Conservation (phyloP, 768 basidiomycete genomes). For the Dacryopinax spathularia region DNA sequence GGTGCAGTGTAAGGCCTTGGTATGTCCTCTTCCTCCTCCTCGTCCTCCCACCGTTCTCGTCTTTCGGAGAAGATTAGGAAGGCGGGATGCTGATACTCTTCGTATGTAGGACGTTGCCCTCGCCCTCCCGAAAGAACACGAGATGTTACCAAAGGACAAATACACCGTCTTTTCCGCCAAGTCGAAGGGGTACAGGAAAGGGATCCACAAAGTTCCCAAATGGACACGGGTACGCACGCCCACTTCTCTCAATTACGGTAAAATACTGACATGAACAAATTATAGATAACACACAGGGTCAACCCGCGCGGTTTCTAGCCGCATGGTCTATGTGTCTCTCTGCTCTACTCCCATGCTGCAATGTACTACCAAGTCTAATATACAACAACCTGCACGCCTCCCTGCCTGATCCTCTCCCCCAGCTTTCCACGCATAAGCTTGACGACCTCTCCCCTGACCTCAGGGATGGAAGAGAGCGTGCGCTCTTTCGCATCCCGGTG, state of each 20-base stretch:
- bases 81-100: no score
- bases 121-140: constrained; percentile 78
- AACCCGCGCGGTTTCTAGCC: constrained; percentile 83
- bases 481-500: constrained; percentile 64
- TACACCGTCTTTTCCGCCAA: constrained; percentile 77
- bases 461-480: constrained; percentile 63
- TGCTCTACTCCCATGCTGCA: background rate
- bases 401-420: constrained; percentile 30
- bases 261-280: background rate
- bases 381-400: constrained; percentile 66
- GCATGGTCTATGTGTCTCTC: no score
- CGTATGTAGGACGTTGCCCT: constrained; percentile 50
- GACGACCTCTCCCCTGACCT: constrained; percentile 31
- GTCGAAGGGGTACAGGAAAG: constrained; percentile 68
- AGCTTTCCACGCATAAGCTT: background rate
- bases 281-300: constrained; percentile 67
- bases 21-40: constrained; percentile 28
- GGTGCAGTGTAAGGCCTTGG: constrained; percentile 59
- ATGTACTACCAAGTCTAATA: constrained; percentile 32
- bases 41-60: background rate
- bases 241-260: background rate
- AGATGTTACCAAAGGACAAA: constrained; percentile 88
- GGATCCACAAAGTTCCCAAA: constrained; percentile 95
- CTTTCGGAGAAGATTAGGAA: background rate
- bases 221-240: constrained; percentile 68